Evolutionary conservation across 257 asterid genomes (phyloP), one percentile per base, ranked within the genome.

Genomic region (Rauvolfia tetraphylla): DNA sequence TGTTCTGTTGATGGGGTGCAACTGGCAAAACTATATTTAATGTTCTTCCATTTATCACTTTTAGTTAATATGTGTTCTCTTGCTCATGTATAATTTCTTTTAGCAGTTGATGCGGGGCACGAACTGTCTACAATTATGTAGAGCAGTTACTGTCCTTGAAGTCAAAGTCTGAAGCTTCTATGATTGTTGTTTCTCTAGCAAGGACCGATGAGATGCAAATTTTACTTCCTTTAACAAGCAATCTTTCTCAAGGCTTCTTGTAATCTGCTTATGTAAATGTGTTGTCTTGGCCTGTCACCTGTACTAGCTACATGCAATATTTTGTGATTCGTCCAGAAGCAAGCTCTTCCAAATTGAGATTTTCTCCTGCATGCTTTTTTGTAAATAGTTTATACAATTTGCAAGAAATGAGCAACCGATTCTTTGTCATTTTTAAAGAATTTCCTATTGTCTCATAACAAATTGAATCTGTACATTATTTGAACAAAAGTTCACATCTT

Each of bases 1-100:
- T 4, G 68, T 34, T 74, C n/a, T 57, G 18, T 13, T 48, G 38
- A 67, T 61, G 71, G 73, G 79, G 49, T 46, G 34, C 51, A 31
- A 25, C 15, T 33, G 36, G 18, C 54, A 75, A 44, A 29, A 18
- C 20, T 22, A 53, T 63, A 25, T 33, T 27, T 38, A 22, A 11
- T 65, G 13, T 62, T 33, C 44, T 75, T 63, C 48, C 63, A 63
- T 5, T 72, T 2, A 58, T 57, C 62, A 36, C 54, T 9, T 59
- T 31, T 29, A 25, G 68, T 33, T 5, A 22, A 41, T 33, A 36
- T 76, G 68, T 29, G 14, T 27, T 49, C 38, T 33, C 59, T 9
- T 69, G 48, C 58, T 42, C 42, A 11, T 33, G 34, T 31, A 41
- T 46, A 27, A 51, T 42, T 39, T 29, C 44, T 41, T 76, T 27